Base-by-base conservation (phyloP, 805 yeast genomes). In the Priceomyces castillae region DNA sequence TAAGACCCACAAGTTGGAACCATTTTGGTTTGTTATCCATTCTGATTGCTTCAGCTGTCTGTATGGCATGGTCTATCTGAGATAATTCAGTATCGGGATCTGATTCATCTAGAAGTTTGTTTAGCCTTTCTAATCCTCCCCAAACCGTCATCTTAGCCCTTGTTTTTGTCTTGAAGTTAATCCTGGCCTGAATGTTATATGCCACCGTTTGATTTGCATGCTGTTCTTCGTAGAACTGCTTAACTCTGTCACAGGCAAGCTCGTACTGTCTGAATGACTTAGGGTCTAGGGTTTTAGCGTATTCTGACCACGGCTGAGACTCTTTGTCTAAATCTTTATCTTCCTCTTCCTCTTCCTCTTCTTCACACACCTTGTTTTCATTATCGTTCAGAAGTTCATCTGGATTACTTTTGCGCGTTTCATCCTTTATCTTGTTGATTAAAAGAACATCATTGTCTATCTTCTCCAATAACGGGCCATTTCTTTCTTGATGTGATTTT, bases 81-180 rank as follows among this genome's bases (percentile, higher is more conserved):
- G 87, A 81, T 17, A 83, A 65, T 54, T 82, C 86, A 0, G 88
- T 83, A 57, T 83, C 90, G 0, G 90, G 90, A 57, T 83, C 90
- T 40, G 84, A 77, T 40, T 83, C 88, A 57, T 83, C 90, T 18
- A 83, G 68, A 15, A 83, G 62, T 49, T 78, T 76, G 54, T 82
- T 83, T 30, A 83, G 64, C 47, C 76, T 77, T 42, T 77, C 77
- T 12, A 83, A 58, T 0, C 87, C 89, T 45, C 81, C 87, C 90
- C 90, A 83, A 5, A 83, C 73, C 0, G 84, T 69, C 85, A 83
- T 81, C 40, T 74, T 67, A 41, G 84, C 89, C 51, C 89, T 59
- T 7, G 76, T 69, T 53, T 82, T 80, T 4, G 88, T 77, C 58
- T 82, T 82, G 67, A 83, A 83, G 59, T 81, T 82, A 39, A 83